Evolutionary conservation across 225 moss, liverwort and hornwort species (phyloP).

Genomic region (Marchantia polymorpha): DNA sequence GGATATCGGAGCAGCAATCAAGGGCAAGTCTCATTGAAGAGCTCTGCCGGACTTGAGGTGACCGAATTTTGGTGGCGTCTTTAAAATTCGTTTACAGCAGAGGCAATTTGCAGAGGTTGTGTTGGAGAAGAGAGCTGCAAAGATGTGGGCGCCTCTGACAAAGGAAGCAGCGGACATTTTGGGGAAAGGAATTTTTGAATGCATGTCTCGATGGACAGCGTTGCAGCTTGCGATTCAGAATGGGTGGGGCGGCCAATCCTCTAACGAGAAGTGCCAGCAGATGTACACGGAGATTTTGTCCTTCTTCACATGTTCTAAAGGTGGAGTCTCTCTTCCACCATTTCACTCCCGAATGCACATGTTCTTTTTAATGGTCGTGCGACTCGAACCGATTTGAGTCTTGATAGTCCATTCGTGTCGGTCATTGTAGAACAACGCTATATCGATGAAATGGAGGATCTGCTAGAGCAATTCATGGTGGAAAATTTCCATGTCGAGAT

Average conservation of each 20-base stretch:
- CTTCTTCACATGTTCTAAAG: slow-evolving; percentile 68
- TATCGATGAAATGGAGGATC: slow-evolving; percentile 75
- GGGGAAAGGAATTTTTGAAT: slow-evolving; percentile 57
- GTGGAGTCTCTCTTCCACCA: slow-evolving; percentile 22
- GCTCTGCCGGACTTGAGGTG: too few species aligned
- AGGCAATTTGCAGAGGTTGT: neutral
- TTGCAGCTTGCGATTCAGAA: slow-evolving; percentile 81
- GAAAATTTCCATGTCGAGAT: slow-evolving; percentile 61
- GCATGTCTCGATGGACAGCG: slow-evolving; percentile 76
- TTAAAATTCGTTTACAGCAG: too few species aligned
- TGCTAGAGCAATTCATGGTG: slow-evolving; percentile 63
- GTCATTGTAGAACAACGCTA: slow-evolving; percentile 53
- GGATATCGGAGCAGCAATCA: too few species aligned
- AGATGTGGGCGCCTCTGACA: slow-evolving; percentile 39
- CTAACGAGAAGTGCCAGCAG: slow-evolving; percentile 58
- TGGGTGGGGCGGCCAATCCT: slow-evolving; percentile 70
- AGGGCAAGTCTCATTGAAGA: too few species aligned
- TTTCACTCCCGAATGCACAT: neutral
- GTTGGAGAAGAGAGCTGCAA: neutral
- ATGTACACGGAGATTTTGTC: slow-evolving; percentile 53
- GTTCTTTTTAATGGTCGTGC: too few species aligned
- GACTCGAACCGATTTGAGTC: too few species aligned
- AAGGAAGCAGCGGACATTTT: slow-evolving; percentile 61
- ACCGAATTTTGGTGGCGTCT: too few species aligned
- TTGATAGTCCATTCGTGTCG: too few species aligned